phyloP scores from a whole-genome alignment of 1,139 yeast species.

The Saccharomyces hybrid region DNA sequence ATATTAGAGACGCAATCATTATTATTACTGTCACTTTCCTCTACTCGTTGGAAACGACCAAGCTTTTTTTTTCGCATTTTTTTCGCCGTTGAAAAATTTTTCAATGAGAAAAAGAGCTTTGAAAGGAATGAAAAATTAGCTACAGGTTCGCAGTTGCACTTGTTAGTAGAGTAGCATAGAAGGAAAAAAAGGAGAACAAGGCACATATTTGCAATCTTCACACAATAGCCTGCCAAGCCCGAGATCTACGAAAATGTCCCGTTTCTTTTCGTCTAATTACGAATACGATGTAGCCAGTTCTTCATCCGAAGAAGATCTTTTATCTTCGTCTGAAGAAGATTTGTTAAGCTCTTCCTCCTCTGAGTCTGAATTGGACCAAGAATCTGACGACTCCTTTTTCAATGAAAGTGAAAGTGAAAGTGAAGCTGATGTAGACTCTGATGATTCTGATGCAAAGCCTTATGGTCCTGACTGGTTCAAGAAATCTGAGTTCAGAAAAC shows the following conservation, averaged over 20 bases:
- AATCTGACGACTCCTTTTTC: constrained; percentile 24
- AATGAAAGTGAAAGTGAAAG: constrained; percentile 32
- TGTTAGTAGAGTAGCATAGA: background rate
- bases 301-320: constrained; percentile 68
- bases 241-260: constrained; percentile 41
- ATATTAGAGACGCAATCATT: background rate
- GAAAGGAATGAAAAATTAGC: background rate
- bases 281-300: constrained; percentile 57
- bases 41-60: background rate
- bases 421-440: constrained; percentile 43
- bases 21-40: background rate
- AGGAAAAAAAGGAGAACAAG: constrained; percentile 1
- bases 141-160: background rate
- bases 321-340: constrained; percentile 66
- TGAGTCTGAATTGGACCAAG: constrained; percentile 34
- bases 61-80: background rate
- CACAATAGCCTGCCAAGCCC: constrained; percentile 1
- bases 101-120: background rate
- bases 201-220: constrained; percentile 1
- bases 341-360: constrained; percentile 41
- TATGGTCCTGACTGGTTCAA: constrained; percentile 36
- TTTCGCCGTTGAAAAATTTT: background rate
- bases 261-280: constrained; percentile 57
- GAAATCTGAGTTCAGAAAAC: constrained; percentile 35
- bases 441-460: constrained; percentile 36